phyloP scores from a whole-genome alignment of 2,329 filamentous ascomycete genomes.

The Sporothrix brasiliensis region DNA sequence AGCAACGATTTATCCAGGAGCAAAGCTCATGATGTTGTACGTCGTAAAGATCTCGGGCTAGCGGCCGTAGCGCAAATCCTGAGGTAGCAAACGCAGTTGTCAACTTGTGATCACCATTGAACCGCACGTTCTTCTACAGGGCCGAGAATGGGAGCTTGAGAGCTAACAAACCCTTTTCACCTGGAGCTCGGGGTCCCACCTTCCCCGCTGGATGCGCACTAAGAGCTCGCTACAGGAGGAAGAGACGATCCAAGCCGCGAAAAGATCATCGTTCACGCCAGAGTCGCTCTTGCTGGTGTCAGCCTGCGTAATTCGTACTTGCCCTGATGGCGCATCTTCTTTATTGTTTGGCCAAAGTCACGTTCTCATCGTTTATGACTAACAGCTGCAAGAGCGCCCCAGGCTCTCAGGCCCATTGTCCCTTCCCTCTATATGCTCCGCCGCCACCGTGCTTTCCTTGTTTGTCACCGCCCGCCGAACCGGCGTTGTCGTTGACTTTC shows the following conservation, averaged over 20 bases:
- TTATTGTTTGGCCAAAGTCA: slow-evolving; percentile 17
- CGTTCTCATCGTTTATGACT: background rate
- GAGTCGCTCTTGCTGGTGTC: slow-evolving; percentile 1
- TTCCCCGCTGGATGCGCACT: slow-evolving; percentile 8
- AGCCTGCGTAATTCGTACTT: background rate
- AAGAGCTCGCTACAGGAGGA: slow-evolving; percentile 17
- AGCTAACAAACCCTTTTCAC: background rate
- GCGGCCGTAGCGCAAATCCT: background rate
- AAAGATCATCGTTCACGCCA: background rate
- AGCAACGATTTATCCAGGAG: too few species aligned
- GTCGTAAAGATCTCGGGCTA: slow-evolving; percentile 1
- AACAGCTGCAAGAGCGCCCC: slow-evolving; percentile 3
- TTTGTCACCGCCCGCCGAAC: slow-evolving; percentile 10
- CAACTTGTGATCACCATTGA: background rate
- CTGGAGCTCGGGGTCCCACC: slow-evolving; percentile 3
- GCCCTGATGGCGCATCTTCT: slow-evolving; percentile 1
- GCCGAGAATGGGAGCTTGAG: background rate
- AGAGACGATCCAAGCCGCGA: slow-evolving; percentile 13
- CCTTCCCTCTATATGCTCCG: slow-evolving; percentile 1
- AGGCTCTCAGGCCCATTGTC: background rate
- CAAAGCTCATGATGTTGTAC: background rate
- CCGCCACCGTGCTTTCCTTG: slow-evolving; percentile 6
- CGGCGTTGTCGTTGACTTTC: slow-evolving; percentile 12
- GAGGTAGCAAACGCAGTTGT: background rate
- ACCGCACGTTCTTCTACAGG: background rate